These are phyloP conservation scores for Oryza australiensis DNA, from an alignment of 176 grass and related monocot species.

Conservation along the genomic window DNA sequence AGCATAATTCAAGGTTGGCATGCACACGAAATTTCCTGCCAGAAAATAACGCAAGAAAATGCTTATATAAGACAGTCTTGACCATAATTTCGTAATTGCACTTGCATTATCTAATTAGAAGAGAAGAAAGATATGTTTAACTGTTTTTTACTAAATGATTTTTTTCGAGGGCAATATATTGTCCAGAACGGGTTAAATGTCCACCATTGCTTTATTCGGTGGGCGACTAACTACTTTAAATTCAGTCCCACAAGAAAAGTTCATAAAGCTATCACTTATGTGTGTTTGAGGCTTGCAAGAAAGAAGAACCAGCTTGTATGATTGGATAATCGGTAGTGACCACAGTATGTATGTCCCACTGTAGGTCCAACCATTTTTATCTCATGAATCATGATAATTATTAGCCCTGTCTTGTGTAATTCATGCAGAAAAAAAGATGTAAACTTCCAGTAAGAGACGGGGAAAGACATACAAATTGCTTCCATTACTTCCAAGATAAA, in stretches of 20 bases:
- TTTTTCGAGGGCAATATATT: neutral
- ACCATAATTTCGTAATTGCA: neutral
- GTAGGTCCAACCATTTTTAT: neutral
- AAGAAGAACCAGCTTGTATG: conserved; percentile 27
- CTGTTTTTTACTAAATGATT: neutral
- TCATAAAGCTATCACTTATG: neutral
- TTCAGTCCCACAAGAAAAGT: conserved; percentile 11
- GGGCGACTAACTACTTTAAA: neutral
- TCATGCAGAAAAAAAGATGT: conserved; percentile 8
- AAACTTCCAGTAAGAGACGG: conserved; percentile 9
- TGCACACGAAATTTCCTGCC: neutral
- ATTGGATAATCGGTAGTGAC: conserved; percentile 29
- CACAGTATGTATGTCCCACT: neutral
- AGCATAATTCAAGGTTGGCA: neutral
- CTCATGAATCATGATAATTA: neutral
- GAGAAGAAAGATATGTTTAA: neutral
- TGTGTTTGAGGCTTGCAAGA: conserved; percentile 41
- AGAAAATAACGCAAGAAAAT: neutral
- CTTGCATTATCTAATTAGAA: neutral
- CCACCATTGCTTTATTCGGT: neutral
- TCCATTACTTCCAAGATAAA: neutral
- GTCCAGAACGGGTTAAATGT: neutral
- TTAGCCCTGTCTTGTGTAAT: neutral
- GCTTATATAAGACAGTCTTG: neutral
- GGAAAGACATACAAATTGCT: neutral